Base-by-base conservation (phyloP, 169 alveolate species). In the Perkinsus olseni region DNA sequence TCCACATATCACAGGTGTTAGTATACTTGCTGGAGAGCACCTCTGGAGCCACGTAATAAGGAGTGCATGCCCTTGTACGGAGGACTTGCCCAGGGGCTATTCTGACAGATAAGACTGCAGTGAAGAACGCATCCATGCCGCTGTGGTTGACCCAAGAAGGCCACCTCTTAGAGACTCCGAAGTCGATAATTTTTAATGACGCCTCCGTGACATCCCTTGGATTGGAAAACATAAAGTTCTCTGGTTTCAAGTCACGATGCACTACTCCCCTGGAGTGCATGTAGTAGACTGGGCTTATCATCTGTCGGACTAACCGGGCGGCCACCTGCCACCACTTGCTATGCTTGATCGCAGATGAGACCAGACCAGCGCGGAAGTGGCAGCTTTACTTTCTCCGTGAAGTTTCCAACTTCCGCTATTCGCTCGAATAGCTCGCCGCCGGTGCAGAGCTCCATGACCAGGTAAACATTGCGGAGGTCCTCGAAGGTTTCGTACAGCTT, bases 211-310 rank as follows among this genome's bases (percentile, higher is more conserved):
- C 91, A 28, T 92, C 92, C 38, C 90, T 92, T 31, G 95, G 93
- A 39, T 94, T 91, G 34, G 92, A 38, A 94, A 96, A 93, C 37
- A 97, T 51, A 38, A 97, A 96, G 94, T 97, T 97, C 94, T 96
- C 98, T 1, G 98, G 98, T 62, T 96, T 97, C n/a, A 97, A 74
- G 93, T 97, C 98, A 82, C 98, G 93, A 94, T 97, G 98, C 13
- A 95, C 95, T 31, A 97, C 95, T 21, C 96, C 95, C 74, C 95
- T 94, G 34, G 94, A 92, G 91, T 96, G 97, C 91, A 97, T 95
- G 93, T 96, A 96, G 48, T 95, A 94, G 24, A 97, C 93, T 10
- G 97, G 97, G 40, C 96, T 94, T 37, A 97, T 93, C 74, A 97
- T 94, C 91, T 97, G 96, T 38, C 95, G 94, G 74, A 96, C 94